These are phyloP conservation scores for Didymella pinodella DNA, from an alignment of 2,329 filamentous ascomycete species.

Conservation along the genomic window DNA sequence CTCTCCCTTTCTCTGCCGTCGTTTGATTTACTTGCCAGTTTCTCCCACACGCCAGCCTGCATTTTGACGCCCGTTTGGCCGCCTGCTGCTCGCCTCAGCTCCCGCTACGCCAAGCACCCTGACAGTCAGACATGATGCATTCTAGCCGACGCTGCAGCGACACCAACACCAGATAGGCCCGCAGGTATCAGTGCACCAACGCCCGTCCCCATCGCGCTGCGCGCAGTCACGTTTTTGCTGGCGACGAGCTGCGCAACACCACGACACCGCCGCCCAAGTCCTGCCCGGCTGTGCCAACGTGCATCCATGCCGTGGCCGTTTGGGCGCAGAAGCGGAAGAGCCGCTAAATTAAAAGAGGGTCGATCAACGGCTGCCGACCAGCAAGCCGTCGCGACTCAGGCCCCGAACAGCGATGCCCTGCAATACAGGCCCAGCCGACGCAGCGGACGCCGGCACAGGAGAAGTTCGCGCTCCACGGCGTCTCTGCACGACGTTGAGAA, in stretches of 20 bases:
- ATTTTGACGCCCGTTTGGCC: conserved; percentile 12
- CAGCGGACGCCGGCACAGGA: conserved; percentile 42
- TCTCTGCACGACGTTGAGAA: conserved; percentile 46
- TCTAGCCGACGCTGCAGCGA: conserved; percentile 27
- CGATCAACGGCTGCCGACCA: conserved; percentile 59
- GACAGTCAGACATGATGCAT: conserved; percentile 30
- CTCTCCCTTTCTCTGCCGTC: conserved; percentile 22
- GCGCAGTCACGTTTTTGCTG: conserved; percentile 35
- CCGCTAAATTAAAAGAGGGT: conserved; percentile 58
- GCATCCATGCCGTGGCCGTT: conserved; percentile 82
- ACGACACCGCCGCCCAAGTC: conserved; percentile 11
- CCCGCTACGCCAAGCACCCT: conserved; percentile 20
- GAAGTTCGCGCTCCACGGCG: conserved; percentile 42
- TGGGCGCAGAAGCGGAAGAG: conserved; percentile 74
- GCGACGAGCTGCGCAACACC: conserved; percentile 19
- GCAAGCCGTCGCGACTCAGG: conserved; percentile 29
- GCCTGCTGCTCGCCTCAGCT: conserved; percentile 13
- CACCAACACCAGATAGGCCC: conserved; percentile 22
- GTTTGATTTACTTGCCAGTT: conserved; percentile 17
- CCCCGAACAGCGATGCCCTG: conserved; percentile 35
- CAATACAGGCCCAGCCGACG: conserved; percentile 38
- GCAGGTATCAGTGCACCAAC: conserved; percentile 21
- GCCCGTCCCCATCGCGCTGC: conserved; percentile 27
- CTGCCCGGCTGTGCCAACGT: conserved; percentile 16
- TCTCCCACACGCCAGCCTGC: conserved; percentile 14